These are phyloP conservation scores for Candida ulmi DNA, from an alignment of 805 yeast species.

Conservation along the genomic window DNA sequence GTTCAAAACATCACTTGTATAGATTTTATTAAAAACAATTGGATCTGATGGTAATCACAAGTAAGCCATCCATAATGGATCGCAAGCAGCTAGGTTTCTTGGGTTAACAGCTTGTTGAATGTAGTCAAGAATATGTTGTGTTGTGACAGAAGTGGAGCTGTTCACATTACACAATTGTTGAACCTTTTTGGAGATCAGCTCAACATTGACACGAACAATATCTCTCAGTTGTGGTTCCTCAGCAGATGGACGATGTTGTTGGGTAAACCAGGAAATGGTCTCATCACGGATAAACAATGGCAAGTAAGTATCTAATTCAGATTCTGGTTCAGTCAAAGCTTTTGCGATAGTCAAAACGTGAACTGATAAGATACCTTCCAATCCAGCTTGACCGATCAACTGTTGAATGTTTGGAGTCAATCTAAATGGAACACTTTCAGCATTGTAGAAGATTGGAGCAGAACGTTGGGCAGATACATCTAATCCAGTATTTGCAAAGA, in stretches of 20 bases:
- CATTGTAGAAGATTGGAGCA: slow-evolving; percentile 80
- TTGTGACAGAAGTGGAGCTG: slow-evolving; percentile 56
- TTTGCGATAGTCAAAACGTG: slow-evolving; percentile 80
- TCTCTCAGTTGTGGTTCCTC: slow-evolving; percentile 82
- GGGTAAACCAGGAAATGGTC: slow-evolving; percentile 89
- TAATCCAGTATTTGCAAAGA: slow-evolving; percentile 30
- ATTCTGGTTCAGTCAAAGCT: slow-evolving; percentile 86
- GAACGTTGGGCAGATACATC: slow-evolving; percentile 25
- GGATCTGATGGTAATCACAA: slow-evolving; percentile 34
- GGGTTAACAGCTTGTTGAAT: slow-evolving; percentile 95
- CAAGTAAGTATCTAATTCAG: slow-evolving; percentile 84
- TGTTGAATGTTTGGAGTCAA: slow-evolving; percentile 93
- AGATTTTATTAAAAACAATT: too few species aligned
- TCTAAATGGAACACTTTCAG: slow-evolving; percentile 94
- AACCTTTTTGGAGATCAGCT: slow-evolving; percentile 73
- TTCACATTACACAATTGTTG: slow-evolving; percentile 64
- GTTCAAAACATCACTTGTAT: too few species aligned
- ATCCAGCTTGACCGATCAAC: slow-evolving; percentile 87
- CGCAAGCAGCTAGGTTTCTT: slow-evolving; percentile 85
- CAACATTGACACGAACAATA: slow-evolving; percentile 84
- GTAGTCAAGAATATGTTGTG: slow-evolving; percentile 85
- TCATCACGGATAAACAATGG: slow-evolving; percentile 96
- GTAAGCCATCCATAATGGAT: slow-evolving; percentile 94
- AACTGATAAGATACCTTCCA: slow-evolving; percentile 88
- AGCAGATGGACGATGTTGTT: slow-evolving; percentile 75